Evolutionary conservation across 148 eudicot genomes (phyloP).

Genomic region (Chenopodium album): DNA sequence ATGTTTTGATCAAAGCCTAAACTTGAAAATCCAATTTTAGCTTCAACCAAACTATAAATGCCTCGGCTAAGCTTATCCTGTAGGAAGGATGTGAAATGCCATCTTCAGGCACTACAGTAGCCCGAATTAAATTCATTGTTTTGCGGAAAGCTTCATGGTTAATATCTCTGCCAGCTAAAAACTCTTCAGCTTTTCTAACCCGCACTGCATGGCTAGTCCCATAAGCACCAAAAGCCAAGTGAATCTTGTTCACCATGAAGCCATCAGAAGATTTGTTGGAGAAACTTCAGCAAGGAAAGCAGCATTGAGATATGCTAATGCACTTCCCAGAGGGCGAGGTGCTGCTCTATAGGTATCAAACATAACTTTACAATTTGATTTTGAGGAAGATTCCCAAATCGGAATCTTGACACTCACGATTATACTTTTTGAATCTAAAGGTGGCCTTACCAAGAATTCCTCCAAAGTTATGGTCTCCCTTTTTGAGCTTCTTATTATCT

Average conservation of each 20-base stretch:
- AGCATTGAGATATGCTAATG: constrained; percentile 78
- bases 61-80: constrained; percentile 72
- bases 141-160: constrained; percentile 43
- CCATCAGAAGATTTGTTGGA: constrained; percentile 28
- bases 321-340: constrained; percentile 86
- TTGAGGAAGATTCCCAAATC: constrained; percentile 28
- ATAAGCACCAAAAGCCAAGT: constrained; percentile 76
- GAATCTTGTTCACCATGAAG: constrained; percentile 41
- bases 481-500: constrained; percentile 37
- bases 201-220: constrained; percentile 70
- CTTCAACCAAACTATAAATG: constrained; percentile 41
- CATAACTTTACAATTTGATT: constrained; percentile 37
- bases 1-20: constrained; percentile 26
- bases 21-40: constrained; percentile 20
- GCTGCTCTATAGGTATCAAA: constrained; percentile 88
- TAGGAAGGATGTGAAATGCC: constrained; percentile 58
- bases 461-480: constrained; percentile 52
- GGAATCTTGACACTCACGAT: constrained; percentile 71
- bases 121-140: constrained; percentile 54
- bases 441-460: constrained; percentile 60
- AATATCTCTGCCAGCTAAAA: constrained; percentile 49
- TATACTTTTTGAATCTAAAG: constrained; percentile 54
- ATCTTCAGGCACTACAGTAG: constrained; percentile 55
- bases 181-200: constrained; percentile 62
- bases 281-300: constrained; percentile 74